Evolutionary conservation across 371 early-diverging fungal species (phyloP), one percentile per base, ranked within the genome.

Genomic region (Haplosporangium sp.): DNA sequence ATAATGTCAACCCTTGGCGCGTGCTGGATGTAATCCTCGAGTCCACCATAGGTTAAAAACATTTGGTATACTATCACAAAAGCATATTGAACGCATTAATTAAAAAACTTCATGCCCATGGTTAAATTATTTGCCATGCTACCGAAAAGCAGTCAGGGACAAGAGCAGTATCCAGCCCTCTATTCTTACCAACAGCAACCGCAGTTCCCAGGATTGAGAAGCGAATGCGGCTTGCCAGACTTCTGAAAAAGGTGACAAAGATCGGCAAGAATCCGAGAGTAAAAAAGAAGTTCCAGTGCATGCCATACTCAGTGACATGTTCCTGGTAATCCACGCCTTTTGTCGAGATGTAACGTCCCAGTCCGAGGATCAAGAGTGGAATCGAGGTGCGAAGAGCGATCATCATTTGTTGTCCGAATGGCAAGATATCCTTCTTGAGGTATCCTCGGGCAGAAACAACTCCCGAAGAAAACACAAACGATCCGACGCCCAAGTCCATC

Each of bases 251-350:
- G 29, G 94, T 87, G 40, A 89, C 87, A 87, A 93, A 87, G 16
- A 95, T 83, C 7, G 96, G 95, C 50, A 99, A 75, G 59, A 94
- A 84, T 0, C 94, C 96, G 13, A 99, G 87, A 0, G 99, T 98
- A 63, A 96, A 87, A 79, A 98, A 99, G 79, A 99, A 99, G 85
- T 99, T 99, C 99, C 99, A 99, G 71, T 99, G 99, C 53, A 95
- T 87, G 21, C 99, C 99, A 75, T 99, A 99, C 82, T 99, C 99
- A 3, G 94, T 88, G 11, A 92, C 94, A 74, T 97, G 96, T 59
- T 95, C 95, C 89, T 96, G 96, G 72, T 98, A 98, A 74, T 96
- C 92, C 7, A 93, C 87, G 7, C 89, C 82, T 74, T 95, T 95
- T 0, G 95, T 94, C 10, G 90, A 69, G 18, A 93, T 57, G 6